A percentile compares a stretch with the other conserved stretches of the same genome.
Conservation (phyloP, 441 rosid genomes). For the Corymbia citriodora region DNA sequence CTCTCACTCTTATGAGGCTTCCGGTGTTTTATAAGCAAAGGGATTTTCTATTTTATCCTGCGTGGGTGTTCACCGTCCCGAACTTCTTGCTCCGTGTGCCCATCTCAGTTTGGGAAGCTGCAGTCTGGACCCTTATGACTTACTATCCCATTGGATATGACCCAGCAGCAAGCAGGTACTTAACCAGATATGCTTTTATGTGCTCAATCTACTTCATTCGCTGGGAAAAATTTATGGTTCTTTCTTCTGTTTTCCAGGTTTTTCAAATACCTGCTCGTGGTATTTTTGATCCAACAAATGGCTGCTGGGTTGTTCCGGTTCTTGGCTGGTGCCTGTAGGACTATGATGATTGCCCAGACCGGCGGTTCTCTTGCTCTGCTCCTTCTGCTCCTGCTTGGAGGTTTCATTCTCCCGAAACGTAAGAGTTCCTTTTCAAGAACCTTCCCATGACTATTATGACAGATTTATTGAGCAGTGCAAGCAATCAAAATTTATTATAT, state of each 20-base stretch:
- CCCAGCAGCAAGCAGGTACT: slow-evolving; percentile 67
- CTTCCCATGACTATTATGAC: background rate
- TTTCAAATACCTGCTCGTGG: slow-evolving; percentile 56
- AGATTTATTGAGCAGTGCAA: background rate
- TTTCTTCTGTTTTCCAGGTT: slow-evolving; percentile 42
- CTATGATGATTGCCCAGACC: slow-evolving; percentile 73
- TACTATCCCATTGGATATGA: slow-evolving; percentile 73
- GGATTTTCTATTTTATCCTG: slow-evolving; percentile 75
- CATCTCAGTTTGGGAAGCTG: slow-evolving; percentile 55
- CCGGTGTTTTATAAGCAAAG: slow-evolving; percentile 94
- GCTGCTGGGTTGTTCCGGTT: slow-evolving; percentile 74
- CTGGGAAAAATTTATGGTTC: background rate
- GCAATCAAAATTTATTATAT: background rate
- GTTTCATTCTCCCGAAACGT: slow-evolving; percentile 74
- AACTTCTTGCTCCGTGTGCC: slow-evolving; percentile 62
- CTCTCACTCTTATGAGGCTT: slow-evolving; percentile 57
- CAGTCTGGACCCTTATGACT: slow-evolving; percentile 57
- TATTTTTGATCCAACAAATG: slow-evolving; percentile 79
- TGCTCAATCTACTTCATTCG: background rate
- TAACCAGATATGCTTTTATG: background rate
- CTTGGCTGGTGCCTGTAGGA: slow-evolving; percentile 67
- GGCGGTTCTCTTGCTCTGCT: slow-evolving; percentile 65
- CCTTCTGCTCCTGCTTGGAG: slow-evolving; percentile 69
- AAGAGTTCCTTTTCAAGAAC: background rate
- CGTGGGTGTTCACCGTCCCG: slow-evolving; percentile 80